Conservation (phyloP, 306 rosid genomes). For the Nissolia schottii region DNA sequence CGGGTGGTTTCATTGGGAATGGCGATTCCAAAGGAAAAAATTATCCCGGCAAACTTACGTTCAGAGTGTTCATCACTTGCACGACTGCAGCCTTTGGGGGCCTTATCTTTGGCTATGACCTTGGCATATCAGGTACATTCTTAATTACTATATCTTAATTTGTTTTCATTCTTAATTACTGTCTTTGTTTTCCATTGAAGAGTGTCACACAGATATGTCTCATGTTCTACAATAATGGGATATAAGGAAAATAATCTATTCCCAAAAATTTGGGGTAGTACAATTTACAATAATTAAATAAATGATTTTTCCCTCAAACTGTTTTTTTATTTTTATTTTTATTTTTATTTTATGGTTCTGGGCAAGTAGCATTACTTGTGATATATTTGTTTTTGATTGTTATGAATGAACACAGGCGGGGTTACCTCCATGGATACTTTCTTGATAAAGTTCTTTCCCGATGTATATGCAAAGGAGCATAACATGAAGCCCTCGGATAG, state of each 20-base stretch:
- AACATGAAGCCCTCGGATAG: slow-evolving; percentile 7
- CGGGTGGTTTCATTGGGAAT: not conserved
- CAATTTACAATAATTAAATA: no score
- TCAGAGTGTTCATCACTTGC: slow-evolving; percentile 29
- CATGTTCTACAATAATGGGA: no score
- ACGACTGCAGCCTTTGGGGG: slow-evolving; percentile 47
- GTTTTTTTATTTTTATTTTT: no score
- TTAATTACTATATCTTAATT: no score
- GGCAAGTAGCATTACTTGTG: no score
- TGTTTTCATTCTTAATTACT: no score
- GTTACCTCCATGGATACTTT: slow-evolving; percentile 61
- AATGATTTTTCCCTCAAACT: no score
- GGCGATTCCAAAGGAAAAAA: slow-evolving; percentile 2
- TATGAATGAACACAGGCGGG: slow-evolving; percentile 34
- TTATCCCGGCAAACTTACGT: slow-evolving; percentile 29
- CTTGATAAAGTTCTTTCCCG: slow-evolving; percentile 38
- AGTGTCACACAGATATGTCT: not conserved
- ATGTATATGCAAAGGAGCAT: slow-evolving; percentile 36
- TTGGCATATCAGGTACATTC: slow-evolving; percentile 50
- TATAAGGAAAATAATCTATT: no score
- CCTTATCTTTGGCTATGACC: slow-evolving; percentile 57
- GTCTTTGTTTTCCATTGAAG: not conserved
- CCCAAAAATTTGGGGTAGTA: no score
- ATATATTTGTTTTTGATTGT: not conserved
- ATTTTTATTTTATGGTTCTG: no score